Conservation (phyloP, 2,329 filamentous ascomycete genomes). For the Curvularia hawaiiensis region DNA sequence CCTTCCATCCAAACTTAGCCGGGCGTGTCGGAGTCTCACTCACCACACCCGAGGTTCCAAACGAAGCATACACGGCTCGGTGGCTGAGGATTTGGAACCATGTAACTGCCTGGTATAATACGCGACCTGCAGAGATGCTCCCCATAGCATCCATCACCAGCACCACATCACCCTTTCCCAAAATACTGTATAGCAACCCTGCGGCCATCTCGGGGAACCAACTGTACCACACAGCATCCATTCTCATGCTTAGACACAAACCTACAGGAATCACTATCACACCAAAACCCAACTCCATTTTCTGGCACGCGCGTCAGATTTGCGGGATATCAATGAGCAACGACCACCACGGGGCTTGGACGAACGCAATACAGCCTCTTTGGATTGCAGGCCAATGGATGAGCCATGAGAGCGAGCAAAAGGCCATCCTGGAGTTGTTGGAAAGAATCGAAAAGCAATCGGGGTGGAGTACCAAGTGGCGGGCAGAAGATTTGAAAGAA, state of each 20-base stretch:
- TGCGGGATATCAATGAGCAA: conserved; percentile 55
- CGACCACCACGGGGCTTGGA: conserved; percentile 53
- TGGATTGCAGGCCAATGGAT: conserved; percentile 56
- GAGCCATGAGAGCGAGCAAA: conserved; percentile 52
- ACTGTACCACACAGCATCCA: conserved; percentile 23
- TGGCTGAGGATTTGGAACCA: conserved; percentile 43
- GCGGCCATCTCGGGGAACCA: conserved; percentile 25
- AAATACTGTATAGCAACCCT: conserved; percentile 22
- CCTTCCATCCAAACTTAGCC: conserved; percentile 26
- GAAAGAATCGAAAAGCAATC: conserved; percentile 58
- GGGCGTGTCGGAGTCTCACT: conserved; percentile 20
- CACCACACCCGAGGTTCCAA: background rate
- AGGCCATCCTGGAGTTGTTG: conserved; percentile 55
- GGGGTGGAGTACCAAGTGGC: conserved; percentile 61
- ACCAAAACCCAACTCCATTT: conserved; percentile 38
- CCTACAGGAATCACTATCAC: conserved; percentile 27
- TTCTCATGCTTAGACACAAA: conserved; percentile 27
- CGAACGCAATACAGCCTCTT: conserved; percentile 54
- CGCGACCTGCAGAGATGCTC: conserved; percentile 32
- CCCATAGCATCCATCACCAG: conserved; percentile 13
- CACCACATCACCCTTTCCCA: conserved; percentile 17
- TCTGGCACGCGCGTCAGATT: conserved; percentile 56
- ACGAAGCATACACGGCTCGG: conserved; percentile 9
- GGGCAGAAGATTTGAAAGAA: conserved; percentile 58
- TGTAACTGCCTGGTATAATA: conserved; percentile 40